A percentile compares a stretch with the other conserved stretches of the same genome.
Evolutionary conservation across 2,329 filamentous ascomycete species (phyloP).

Genomic region (Ophiostoma sp.): DNA sequence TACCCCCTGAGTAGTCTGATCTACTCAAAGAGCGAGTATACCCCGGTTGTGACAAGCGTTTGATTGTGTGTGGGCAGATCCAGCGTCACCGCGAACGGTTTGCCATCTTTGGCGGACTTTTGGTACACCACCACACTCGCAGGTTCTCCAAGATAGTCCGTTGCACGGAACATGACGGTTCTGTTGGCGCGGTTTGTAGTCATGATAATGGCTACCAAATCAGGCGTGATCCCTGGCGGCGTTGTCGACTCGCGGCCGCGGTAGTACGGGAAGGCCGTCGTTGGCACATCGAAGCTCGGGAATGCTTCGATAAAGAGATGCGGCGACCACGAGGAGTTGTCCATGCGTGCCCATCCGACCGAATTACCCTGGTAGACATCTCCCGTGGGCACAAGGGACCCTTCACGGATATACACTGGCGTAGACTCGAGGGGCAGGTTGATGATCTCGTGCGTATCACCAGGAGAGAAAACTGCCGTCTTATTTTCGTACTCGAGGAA

Average conservation of each 20-base stretch:
- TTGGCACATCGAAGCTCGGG: conserved; percentile 33
- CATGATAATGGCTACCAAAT: background rate
- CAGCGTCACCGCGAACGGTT: background rate
- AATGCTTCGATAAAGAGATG: conserved; percentile 37
- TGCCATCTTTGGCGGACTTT: conserved; percentile 2
- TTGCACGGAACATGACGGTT: background rate
- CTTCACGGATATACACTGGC: conserved; percentile 39
- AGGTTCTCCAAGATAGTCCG: background rate
- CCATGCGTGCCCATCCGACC: conserved; percentile 34
- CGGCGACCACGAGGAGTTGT: conserved; percentile 33
- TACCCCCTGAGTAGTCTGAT: background rate
- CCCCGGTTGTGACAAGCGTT: background rate
- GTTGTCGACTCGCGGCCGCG: conserved; percentile 21
- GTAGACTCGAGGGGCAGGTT: conserved; percentile 32
- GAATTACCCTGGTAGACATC: conserved; percentile 39
- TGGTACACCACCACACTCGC: conserved; percentile 4
- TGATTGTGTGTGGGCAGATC: conserved; percentile 11
- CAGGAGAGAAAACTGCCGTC: conserved; percentile 30
- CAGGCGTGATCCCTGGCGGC: background rate
- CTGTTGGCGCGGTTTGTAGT: conserved; percentile 4
- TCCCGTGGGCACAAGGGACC: conserved; percentile 38
- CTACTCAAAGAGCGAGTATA: conserved; percentile 8
- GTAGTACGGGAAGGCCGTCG: conserved; percentile 25
- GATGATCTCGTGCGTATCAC: conserved; percentile 26
- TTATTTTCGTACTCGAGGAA: conserved; percentile 41